Conservation (phyloP, 768 basidiomycete genomes). For the Boletus edulis region DNA sequence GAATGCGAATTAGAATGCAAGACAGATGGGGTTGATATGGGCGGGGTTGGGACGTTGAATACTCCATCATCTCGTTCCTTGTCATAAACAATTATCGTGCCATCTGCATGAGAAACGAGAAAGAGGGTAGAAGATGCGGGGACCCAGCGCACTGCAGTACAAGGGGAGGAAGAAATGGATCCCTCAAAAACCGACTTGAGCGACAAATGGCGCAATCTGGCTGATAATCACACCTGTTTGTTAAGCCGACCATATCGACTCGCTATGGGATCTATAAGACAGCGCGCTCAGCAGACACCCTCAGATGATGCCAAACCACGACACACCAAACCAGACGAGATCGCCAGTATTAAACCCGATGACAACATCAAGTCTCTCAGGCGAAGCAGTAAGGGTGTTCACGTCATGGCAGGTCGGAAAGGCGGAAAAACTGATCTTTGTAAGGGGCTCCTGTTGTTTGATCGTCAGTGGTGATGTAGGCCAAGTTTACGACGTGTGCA, state of each 20-base stretch:
- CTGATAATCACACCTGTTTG: conserved; percentile 57
- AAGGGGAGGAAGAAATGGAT: conserved; percentile 73
- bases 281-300: conserved; percentile 2
- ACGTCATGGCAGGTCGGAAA: conserved; percentile 92
- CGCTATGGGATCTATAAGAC: conserved; percentile 64
- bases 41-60: conserved; percentile 64
- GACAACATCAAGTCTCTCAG: conserved; percentile 80
- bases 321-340: conserved; percentile 87
- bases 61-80: conserved; percentile 85
- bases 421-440: conserved; percentile 80
- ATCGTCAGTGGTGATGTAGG: conserved; percentile 6
- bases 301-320: not conserved
- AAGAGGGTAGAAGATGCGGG: conserved; percentile 78
- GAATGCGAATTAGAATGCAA: conserved; percentile 25
- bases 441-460: conserved; percentile 75
- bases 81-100: conserved; percentile 86
- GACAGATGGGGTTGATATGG: conserved; percentile 28
- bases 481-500: conserved; percentile 9
- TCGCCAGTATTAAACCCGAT: conserved; percentile 96
- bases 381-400: conserved; percentile 71
- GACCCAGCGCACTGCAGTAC: conserved; percentile 91
- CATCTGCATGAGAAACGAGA: conserved; percentile 85
- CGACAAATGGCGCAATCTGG: not conserved
- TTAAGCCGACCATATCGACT: conserved; percentile 85
- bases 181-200: conserved; percentile 44